phyloP scores from a whole-genome alignment of 768 basidiomycete genomes.

The Mycena metata region DNA sequence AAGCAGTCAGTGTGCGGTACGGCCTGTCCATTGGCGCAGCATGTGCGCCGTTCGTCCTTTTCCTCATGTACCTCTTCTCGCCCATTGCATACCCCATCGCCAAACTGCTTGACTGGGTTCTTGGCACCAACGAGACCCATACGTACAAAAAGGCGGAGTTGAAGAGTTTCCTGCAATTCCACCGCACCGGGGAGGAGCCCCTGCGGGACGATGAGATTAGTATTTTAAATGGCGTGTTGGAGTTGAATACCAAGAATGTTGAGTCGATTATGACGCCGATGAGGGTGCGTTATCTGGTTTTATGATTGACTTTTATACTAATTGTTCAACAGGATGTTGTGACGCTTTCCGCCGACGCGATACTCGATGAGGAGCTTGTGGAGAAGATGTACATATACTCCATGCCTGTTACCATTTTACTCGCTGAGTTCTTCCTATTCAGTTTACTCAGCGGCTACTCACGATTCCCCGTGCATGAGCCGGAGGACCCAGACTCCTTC shows the following conservation, averaged over 20 bases:
- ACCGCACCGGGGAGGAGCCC: conserved; percentile 82
- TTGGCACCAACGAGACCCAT: conserved; percentile 79
- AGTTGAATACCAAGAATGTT: conserved; percentile 82
- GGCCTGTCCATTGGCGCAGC: conserved; percentile 85
- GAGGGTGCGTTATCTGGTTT: conserved; percentile 58
- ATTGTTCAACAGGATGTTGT: conserved; percentile 75
- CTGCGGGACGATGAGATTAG: conserved; percentile 86
- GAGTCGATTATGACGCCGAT: conserved; percentile 88
- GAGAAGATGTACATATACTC: not conserved
- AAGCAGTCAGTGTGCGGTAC: conserved; percentile 81
- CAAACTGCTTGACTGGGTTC: conserved; percentile 82
- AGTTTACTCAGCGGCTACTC: conserved; percentile 65
- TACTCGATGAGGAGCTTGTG: not conserved
- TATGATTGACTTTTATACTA: not conserved
- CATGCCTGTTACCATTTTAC: no score
- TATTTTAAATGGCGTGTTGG: conserved; percentile 84
- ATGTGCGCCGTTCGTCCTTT: conserved; percentile 81
- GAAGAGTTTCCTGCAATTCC: conserved; percentile 85
- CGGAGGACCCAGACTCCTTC: conserved; percentile 65
- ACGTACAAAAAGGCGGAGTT: conserved; percentile 83
- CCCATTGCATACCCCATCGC: conserved; percentile 89
- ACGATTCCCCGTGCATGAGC: conserved; percentile 76
- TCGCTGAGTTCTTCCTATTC: no score
- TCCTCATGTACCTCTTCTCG: conserved; percentile 78
- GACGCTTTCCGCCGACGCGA: conserved; percentile 77